Evolutionary conservation across 805 yeast genomes (phyloP).

Genomic region (Candida ipomoeae): DNA sequence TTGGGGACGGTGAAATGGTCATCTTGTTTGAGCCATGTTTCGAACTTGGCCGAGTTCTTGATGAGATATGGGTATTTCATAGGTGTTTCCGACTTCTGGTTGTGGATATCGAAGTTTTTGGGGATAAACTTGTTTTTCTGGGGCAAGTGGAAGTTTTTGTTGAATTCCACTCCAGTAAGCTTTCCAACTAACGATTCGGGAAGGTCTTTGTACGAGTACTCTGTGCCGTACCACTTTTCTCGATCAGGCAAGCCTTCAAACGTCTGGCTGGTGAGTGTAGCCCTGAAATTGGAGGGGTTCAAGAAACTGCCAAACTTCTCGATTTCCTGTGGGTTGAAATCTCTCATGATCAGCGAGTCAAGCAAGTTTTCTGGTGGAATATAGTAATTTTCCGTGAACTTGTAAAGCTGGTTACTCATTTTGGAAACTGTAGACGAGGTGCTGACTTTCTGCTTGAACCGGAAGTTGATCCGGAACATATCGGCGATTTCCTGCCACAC

Average conservation of each 20-base stretch:
- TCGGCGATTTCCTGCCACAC: conserved; percentile 71
- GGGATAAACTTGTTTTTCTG: conserved; percentile 78
- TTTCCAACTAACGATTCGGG: conserved; percentile 33
- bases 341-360: conserved; percentile 51
- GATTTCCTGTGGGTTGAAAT: conserved; percentile 55
- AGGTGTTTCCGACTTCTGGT: conserved; percentile 31
- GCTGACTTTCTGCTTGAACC: conserved; percentile 71
- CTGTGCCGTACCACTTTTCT: conserved; percentile 92
- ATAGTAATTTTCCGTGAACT: conserved; percentile 25
- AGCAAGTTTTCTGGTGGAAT: conserved; percentile 66
- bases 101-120: conserved; percentile 62
- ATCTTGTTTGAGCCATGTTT: conserved; percentile 86
- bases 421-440: conserved; percentile 71
- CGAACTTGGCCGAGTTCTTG: conserved; percentile 44
- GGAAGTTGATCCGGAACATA: conserved; percentile 65
- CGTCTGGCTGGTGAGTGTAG: conserved; percentile 49
- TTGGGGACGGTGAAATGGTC: conserved; percentile 88
- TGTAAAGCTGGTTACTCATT: conserved; percentile 59
- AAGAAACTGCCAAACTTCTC: conserved; percentile 46
- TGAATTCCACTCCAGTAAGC: conserved; percentile 26
- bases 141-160: conserved; percentile 53
- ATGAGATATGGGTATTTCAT: conserved; percentile 60
- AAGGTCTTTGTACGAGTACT: conserved; percentile 51
- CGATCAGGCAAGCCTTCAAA: conserved; percentile 42
- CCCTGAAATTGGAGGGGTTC: conserved; percentile 56